Conservation (phyloP, 768 basidiomycete genomes). For the Tephrocybe sp. region DNA sequence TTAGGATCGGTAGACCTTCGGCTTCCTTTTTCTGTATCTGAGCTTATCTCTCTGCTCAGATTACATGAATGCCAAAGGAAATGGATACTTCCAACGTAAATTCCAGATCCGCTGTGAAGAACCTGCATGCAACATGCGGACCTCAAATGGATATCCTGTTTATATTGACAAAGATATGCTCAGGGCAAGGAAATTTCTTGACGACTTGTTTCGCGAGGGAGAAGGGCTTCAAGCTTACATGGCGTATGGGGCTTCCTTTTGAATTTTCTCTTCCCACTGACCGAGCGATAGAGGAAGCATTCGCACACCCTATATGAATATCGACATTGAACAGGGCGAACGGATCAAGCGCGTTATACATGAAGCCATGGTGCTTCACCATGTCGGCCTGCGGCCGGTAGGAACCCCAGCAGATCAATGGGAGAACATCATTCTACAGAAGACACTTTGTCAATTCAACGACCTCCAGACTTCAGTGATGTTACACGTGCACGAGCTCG, state of each 20-base stretch:
- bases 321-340: slow-evolving; percentile 1
- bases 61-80: slow-evolving; percentile 13
- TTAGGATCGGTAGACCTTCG: background rate
- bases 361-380: background rate
- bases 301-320: slow-evolving; percentile 2
- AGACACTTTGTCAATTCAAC: background rate
- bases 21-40: background rate
- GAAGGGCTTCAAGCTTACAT: slow-evolving; percentile 1
- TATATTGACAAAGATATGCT: background rate
- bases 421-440: background rate
- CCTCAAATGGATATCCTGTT: background rate
- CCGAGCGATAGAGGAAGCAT: background rate
- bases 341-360: background rate
- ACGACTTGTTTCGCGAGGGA: slow-evolving; percentile 12
- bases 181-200: slow-evolving; percentile 11
- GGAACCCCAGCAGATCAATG: background rate
- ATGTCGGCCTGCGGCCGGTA: background rate
- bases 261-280: background rate
- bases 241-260: background rate
- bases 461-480: background rate
- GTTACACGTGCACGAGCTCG: background rate
- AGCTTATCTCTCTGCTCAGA: background rate
- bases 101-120: slow-evolving; percentile 13
- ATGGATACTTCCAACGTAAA: slow-evolving; percentile 14
- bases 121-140: background rate